These are phyloP conservation scores for Rhynchospora tenuis DNA, from an alignment of 176 grass and related monocot genomes.

Conservation along the genomic window DNA sequence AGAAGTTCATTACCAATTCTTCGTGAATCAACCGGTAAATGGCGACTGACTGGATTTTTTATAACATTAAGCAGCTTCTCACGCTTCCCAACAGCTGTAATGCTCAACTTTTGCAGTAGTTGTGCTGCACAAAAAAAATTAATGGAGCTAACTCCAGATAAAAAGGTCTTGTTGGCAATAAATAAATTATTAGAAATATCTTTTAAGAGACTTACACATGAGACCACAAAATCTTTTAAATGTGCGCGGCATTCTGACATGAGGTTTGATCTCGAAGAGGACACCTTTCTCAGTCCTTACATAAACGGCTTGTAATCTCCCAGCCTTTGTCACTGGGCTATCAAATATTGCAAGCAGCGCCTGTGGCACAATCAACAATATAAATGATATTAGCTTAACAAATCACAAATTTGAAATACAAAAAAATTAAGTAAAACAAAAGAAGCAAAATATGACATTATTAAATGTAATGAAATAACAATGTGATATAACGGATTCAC, in stretches of 20 bases:
- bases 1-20: constrained; percentile 62
- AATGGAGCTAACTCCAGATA: constrained; percentile 11
- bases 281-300: constrained; percentile 91
- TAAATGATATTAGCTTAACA: not conserved
- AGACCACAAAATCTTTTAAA: constrained; percentile 92
- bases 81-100: constrained; percentile 76
- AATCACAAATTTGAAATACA: not conserved
- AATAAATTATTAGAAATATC: not conserved
- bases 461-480: not conserved
- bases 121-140: constrained; percentile 47
- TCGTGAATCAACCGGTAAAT: constrained; percentile 65
- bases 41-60: constrained; percentile 86
- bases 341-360: constrained; percentile 94
- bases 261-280: constrained; percentile 92
- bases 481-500: too few species aligned
- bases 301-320: constrained; percentile 88
- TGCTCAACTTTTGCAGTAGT: constrained; percentile 93
- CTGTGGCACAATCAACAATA: constrained; percentile 30
- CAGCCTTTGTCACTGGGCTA: constrained; percentile 90
- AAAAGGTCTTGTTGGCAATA: not conserved
- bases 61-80: constrained; percentile 97
- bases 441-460: not conserved
- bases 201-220: constrained; percentile 62
- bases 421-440: not conserved
- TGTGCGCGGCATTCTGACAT: constrained; percentile 79